Conservation (phyloP, 2,329 filamentous ascomycete genomes). For the Sporothrix globosa region DNA sequence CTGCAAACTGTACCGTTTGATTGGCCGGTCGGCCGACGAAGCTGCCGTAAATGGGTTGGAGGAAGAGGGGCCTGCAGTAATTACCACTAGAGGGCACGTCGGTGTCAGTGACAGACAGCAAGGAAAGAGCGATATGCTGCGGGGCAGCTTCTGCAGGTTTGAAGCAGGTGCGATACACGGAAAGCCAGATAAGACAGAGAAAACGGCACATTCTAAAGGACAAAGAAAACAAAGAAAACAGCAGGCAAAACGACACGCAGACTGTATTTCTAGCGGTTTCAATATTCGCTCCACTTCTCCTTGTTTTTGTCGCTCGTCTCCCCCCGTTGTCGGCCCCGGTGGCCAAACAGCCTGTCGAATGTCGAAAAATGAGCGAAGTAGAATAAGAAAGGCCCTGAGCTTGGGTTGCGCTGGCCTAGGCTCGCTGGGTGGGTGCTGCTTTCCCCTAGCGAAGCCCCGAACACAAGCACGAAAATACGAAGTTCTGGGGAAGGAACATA, state of each 20-base stretch:
- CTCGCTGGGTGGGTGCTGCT: conserved; percentile 4
- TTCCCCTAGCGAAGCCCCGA: conserved; percentile 2
- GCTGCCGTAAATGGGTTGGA: neutral
- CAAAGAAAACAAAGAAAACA: neutral
- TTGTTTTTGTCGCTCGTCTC: neutral
- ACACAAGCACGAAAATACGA: conserved; percentile 17
- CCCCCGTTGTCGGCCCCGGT: conserved; percentile 5
- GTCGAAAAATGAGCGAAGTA: conserved; percentile 7
- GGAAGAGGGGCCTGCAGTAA: neutral
- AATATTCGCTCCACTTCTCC: neutral
- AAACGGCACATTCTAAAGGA: neutral
- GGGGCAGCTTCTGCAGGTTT: conserved; percentile 11
- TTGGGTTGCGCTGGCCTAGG: conserved; percentile 5
- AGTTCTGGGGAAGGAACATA: neutral
- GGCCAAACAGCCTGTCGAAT: neutral
- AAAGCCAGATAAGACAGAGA: neutral
- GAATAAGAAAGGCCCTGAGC: neutral
- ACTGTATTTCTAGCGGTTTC: neutral
- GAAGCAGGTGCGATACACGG: conserved; percentile 3
- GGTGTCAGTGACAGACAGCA: neutral
- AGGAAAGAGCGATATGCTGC: conserved; percentile 3
- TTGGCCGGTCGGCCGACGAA: conserved; percentile 23
- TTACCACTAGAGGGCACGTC: neutral
- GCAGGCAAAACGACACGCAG: neutral
- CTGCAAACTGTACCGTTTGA: conserved; percentile 12